A percentile compares a stretch with the other conserved stretches of the same genome.
These are phyloP conservation scores for Fusarium transvaalense DNA, from an alignment of 2,329 filamentous ascomycete genomes.

Conservation along the genomic window DNA sequence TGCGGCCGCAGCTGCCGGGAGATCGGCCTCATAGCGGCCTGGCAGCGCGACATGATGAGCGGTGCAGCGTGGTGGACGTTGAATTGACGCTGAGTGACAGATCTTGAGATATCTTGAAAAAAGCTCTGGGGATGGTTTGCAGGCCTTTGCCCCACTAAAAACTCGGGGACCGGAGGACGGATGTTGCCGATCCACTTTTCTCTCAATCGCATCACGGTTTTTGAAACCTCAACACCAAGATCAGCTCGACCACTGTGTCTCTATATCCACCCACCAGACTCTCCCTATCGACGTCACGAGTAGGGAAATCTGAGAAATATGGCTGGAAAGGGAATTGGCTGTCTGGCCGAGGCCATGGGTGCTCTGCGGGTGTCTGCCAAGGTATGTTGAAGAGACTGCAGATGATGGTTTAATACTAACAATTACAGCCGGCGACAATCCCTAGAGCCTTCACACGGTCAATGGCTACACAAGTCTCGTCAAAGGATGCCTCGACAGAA, in stretches of 20 bases:
- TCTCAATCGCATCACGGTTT: constrained; percentile 46
- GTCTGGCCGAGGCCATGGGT: constrained; percentile 66
- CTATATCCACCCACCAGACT: constrained; percentile 26
- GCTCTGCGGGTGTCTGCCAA: constrained; percentile 61
- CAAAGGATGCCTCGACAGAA: constrained; percentile 53
- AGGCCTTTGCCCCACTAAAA: constrained; percentile 48
- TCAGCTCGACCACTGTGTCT: constrained; percentile 3
- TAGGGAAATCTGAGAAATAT: constrained; percentile 45
- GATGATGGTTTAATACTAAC: constrained; percentile 19
- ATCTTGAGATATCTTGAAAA: constrained; percentile 43
- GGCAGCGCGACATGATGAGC: constrained; percentile 68
- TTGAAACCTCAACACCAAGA: constrained; percentile 37
- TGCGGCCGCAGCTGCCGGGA: constrained; percentile 63
- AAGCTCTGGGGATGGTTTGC: constrained; percentile 47
- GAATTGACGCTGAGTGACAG: constrained; percentile 27
- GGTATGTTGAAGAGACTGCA: constrained; percentile 47
- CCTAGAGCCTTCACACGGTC: constrained; percentile 63
- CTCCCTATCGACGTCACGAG: constrained; percentile 3
- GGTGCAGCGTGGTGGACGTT: constrained; percentile 20
- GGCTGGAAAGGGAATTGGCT: constrained; percentile 63
- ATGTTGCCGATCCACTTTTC: constrained; percentile 48
- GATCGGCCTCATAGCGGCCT: constrained; percentile 69
- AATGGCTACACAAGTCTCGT: constrained; percentile 67
- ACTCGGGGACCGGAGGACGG: constrained; percentile 47
- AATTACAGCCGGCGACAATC: constrained; percentile 51